Evolutionary conservation across 2,329 filamentous ascomycete genomes (phyloP), one percentile per base, ranked within the genome.

Genomic region (Thermothelomyces thermophilus): DNA sequence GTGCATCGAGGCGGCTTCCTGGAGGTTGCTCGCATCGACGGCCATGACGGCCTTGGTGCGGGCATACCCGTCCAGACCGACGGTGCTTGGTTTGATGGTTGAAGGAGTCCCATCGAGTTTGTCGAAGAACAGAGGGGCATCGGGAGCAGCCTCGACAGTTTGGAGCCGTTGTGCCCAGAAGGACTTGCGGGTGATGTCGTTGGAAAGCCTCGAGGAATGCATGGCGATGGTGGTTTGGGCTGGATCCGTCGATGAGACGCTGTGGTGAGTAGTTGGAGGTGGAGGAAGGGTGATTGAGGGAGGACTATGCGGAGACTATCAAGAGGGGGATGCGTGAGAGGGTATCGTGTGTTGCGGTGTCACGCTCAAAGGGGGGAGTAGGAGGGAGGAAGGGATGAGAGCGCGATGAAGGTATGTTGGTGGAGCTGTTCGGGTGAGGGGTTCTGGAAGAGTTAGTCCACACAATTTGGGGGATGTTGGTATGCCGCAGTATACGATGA

Each of bases 41-140:
- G 48, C 48, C 43, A 46, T 51, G 43, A 51, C 48, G 14, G 48
- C 48, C 24, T 46, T 47, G 48, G 48, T 51, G 30, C 48, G 48
- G 37, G 31, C 37, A n/a, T 51, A 51, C 2, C 26, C 34, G 5
- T 46, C 42, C 5, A 28, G 14, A 19, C 41, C 48, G 17, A 28
- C 43, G 5, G 20, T 7, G 14, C 22, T 10, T 8, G 33, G 26
- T 17, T 33, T n/a, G 14, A 16, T 28, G 41, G 30, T 40, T 3
- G 47, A 40, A 13, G 19, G 31, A 28, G 22, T 36, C 20, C 20
- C 37, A 11, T 41, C 39, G 10, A 30, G 8, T 20, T 35, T 41
- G 43, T 51, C 48, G n/a, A 47, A 51, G 48, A 51, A 51, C 5
- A 41, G 20, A 8, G 42, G 42, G 2, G 28, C 20, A 36, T 42